Base-by-base conservation (phyloP, 1,139 yeast species). In the Magnusiomyces magnusii region DNA sequence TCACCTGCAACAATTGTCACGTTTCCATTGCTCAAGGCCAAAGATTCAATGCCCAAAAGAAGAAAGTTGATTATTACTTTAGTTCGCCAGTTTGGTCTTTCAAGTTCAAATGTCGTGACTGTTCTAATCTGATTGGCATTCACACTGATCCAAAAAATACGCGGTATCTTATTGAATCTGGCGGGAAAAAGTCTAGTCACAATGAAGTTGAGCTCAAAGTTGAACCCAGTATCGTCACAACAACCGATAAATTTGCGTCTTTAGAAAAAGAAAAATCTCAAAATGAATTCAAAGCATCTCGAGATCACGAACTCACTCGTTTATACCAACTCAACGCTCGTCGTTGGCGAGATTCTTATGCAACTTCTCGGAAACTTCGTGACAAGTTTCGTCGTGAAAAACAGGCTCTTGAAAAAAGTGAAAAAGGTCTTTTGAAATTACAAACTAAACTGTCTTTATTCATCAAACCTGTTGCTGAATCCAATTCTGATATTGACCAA, bases 131-230 rank as follows among this genome's bases (percentile, higher is more conserved):
- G 3, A 63, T 71, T 42, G 69, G 63, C 27, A 69, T 72, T 39
- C 64, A 63, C 21, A 72, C 75, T 2, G 74, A 72, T 62, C 75
- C 75, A 3, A 60, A 69, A 56, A 71, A 70, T 41, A 66, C 74
- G 0, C 59, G 62, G 27, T 72, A 72, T 55, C 59, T 53, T 15
- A 67, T 70, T 9, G 58, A 58, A 1, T 57, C 59, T 5, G 75
- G 75, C 2, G 75, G 68, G 9, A 41, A 53, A 19, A 15, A 56
- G 24, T 25, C 54, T 15, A 36, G 19, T 9, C 27, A n/a, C n/a
- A n/a, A n/a, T n/a, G n/a, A n/a, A n/a, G n/a, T n/a, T n/a, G n/a
- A n/a, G n/a, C n/a, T n/a, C 36, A 31, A 31, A 7, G 7, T 17
- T 19, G 17, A 39, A 39, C 10, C 10, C 19, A 31, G 13, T 31